Percentiles rank a stretch among this genome's conserved stretches.
Evolutionary conservation across 306 rosid genomes (phyloP).

Genomic region (Fragaria vesca): DNA sequence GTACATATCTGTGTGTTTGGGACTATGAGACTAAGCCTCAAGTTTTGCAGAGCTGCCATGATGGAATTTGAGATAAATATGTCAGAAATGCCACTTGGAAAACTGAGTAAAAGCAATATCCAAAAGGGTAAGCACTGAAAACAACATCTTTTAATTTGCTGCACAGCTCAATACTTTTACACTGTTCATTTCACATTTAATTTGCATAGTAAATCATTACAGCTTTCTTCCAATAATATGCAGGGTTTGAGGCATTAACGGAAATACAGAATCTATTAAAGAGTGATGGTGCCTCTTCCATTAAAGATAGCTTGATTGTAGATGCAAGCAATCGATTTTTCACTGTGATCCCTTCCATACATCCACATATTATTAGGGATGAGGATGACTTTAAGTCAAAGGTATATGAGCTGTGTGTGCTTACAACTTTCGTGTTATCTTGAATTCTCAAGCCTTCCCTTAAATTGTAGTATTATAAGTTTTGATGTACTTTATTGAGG

Average conservation of each 20-base stretch:
- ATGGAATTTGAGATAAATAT: constrained; percentile 96
- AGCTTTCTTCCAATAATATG: constrained; percentile 9
- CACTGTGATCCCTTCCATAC: constrained; percentile 91
- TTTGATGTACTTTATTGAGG: neutral
- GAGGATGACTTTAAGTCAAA: constrained; percentile 85
- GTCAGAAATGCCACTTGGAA: constrained; percentile 99
- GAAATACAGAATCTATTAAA: constrained; percentile 82
- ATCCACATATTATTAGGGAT: constrained; percentile 83
- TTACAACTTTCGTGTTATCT: constrained; percentile 10
- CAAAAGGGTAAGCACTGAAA: constrained; percentile 61
- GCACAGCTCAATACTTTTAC: neutral
- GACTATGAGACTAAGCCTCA: constrained; percentile 36
- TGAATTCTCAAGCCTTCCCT: neutral
- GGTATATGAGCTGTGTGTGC: constrained; percentile 41
- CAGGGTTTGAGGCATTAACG: constrained; percentile 96
- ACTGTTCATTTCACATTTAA: neutral
- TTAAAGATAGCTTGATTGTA: constrained; percentile 77
- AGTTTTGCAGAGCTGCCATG: constrained; percentile 87
- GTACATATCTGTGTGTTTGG: constrained; percentile 10
- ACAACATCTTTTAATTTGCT: neutral
- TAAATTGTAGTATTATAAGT: neutral
- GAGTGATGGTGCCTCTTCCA: constrained; percentile 42
- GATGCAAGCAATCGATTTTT: constrained; percentile 98
- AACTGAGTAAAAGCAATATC: constrained; percentile 83
- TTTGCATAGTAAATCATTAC: neutral